Evolutionary conservation across 768 basidiomycete species (phyloP), one percentile per base, ranked within the genome.

Genomic region (Psilocybe subaeruginosa): DNA sequence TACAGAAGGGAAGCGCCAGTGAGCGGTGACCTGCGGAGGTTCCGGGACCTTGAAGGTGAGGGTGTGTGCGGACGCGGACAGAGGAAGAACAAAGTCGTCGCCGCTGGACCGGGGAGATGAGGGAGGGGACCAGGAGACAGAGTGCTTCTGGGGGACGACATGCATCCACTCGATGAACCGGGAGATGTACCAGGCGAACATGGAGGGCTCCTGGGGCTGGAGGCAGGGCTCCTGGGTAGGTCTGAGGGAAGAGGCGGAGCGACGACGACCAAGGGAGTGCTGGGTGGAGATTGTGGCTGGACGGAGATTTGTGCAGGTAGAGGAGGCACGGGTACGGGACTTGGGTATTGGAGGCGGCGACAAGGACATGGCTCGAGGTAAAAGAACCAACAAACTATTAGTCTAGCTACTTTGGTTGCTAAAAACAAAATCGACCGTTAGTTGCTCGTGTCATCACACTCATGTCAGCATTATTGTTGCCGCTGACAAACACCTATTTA

Each of bases 261-360:
- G 81, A 61, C 85, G 79, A 59, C 84, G 78, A 45, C 84, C 86
- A 52, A 87, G 80, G 59, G 85, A 77, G 65, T 74, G 72, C 66
- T 84, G 71, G 48, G 87, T 80, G 54, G 85, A 68, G 12, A 81
- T 74, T 8, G 82, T 75, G 35, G 60, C 37, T 8, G 85, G 81
- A 35, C 83, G 78, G 51, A 88, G 80, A 64, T 53, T 62, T 1
- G 61, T 58, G 51, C 78, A 83, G 27, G 84, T 84, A 47, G 87
- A 89, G 49, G 83, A 87, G 0, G 87, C 85, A 58, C 85, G 84
- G 69, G 77, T 77, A 68, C 84, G 83, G 67, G 74, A 74, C 41
- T 75, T 73, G 48, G 83, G 82, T 52, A 52, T 58, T 29, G 61
- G 56, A 61, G 75, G 71, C 29, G 66, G 62, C n/a, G 64, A 62